Percentiles rank a stretch among this genome's conserved stretches.
Conservation (phyloP, 805 yeast species). For the Yarrowia sp. region DNA sequence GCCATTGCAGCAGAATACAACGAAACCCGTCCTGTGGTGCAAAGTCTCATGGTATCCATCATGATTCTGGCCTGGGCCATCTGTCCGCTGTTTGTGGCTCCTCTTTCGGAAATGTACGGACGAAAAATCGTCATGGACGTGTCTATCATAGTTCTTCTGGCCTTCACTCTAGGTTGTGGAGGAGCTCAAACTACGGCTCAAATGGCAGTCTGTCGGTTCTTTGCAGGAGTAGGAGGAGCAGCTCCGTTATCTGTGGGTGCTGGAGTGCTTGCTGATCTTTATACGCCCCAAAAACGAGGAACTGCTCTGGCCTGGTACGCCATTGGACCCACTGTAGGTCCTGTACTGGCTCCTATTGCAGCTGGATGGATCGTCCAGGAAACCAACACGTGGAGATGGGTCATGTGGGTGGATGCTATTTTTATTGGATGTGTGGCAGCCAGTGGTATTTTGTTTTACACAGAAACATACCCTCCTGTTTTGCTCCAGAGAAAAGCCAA, state of each 20-base stretch:
- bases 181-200: constrained; percentile 55
- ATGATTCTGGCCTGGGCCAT: constrained; percentile 69
- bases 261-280: constrained; percentile 63
- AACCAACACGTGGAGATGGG: constrained; percentile 54
- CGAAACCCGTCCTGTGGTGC: constrained; percentile 44
- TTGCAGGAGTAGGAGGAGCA: constrained; percentile 66
- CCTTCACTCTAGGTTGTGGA: constrained; percentile 53
- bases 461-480: constrained; percentile 59
- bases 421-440: constrained; percentile 50
- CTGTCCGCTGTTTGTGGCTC: constrained; percentile 64
- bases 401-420: constrained; percentile 55
- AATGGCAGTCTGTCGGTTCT: constrained; percentile 54
- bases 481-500: constrained; percentile 48
- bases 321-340: constrained; percentile 60
- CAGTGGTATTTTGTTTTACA: constrained; percentile 45
- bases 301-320: constrained; percentile 55
- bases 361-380: constrained; percentile 53
- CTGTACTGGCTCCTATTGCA: constrained; percentile 47
- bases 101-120: constrained; percentile 65
- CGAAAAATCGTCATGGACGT: constrained; percentile 53
- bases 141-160: constrained; percentile 47
- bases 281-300: constrained; percentile 49
- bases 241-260: constrained; percentile 69
- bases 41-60: constrained; percentile 56
- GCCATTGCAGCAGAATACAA: constrained; percentile 47